These are phyloP conservation scores for Climacium dendroides DNA, from an alignment of 225 moss, liverwort and hornwort genomes.

Conservation along the genomic window DNA sequence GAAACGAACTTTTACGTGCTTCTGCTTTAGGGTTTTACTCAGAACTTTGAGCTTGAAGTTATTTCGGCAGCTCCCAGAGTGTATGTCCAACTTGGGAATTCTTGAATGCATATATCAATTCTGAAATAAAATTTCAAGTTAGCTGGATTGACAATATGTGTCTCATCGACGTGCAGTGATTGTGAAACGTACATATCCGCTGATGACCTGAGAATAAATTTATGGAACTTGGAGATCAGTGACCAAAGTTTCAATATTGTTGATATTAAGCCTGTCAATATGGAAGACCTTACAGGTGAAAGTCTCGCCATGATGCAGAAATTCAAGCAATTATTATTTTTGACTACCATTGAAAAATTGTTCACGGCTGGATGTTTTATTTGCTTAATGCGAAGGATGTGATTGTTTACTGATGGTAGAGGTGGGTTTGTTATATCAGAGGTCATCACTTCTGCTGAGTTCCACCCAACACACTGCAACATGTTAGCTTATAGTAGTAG, in stretches of 20 bases:
- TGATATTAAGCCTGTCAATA: conserved; percentile 98
- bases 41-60: background rate
- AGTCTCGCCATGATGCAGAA: background rate
- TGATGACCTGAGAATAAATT: conserved; percentile 95
- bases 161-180: conserved; percentile 36
- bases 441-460: conserved; percentile 95
- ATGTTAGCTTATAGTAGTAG: conserved; percentile 98
- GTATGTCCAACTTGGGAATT: background rate
- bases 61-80: background rate
- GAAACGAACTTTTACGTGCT: background rate
- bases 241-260: conserved; percentile 99
- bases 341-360: background rate
- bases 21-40: background rate
- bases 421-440: conserved; percentile 36
- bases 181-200: conserved; percentile 98
- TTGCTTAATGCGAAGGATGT: background rate
- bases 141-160: background rate
- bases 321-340: background rate
- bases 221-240: conserved; percentile 98
- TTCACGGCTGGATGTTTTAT: background rate
- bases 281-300: conserved; percentile 96
- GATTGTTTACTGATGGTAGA: background rate
- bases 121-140: background rate
- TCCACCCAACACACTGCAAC: conserved; percentile 95
- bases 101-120: background rate